These are phyloP conservation scores for Tolypocladium ophioglossoides DNA, from an alignment of 2,329 filamentous ascomycete species.

Conservation along the genomic window DNA sequence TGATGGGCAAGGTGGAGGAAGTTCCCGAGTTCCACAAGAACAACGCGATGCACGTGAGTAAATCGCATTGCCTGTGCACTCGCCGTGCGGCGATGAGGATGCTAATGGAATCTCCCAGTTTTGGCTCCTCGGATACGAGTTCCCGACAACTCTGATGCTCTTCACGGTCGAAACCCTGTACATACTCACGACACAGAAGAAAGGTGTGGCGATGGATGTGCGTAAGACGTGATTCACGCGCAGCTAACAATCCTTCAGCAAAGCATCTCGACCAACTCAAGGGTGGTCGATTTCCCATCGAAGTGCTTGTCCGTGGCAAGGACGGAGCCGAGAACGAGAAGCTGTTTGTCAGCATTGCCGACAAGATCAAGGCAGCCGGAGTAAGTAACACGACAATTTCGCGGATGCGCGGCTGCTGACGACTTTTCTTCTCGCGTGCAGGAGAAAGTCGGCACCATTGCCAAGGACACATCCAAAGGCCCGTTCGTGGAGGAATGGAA, in stretches of 20 bases:
- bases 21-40: constrained; percentile 84
- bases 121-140: constrained; percentile 97
- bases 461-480: constrained; percentile 75
- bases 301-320: constrained; percentile 86
- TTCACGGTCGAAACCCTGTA: constrained; percentile 82
- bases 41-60: constrained; percentile 82
- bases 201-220: constrained; percentile 49
- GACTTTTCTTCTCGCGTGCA: constrained; percentile 20
- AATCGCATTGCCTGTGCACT: not conserved
- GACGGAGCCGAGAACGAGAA: constrained; percentile 87
- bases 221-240: not conserved
- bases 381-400: constrained; percentile 38
- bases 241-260: constrained; percentile 43
- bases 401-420: constrained; percentile 3
- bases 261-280: constrained; percentile 90
- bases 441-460: constrained; percentile 82
- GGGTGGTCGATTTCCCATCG: constrained; percentile 82
- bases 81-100: not conserved
- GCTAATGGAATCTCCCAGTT: constrained; percentile 47
- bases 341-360: constrained; percentile 73
- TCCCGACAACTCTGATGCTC: constrained; percentile 89
- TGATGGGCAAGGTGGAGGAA: constrained; percentile 94
- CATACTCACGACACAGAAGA: constrained; percentile 93
- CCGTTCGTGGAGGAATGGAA: constrained; percentile 98
- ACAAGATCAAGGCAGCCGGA: constrained; percentile 78